phyloP scores from a whole-genome alignment of 2,329 filamentous ascomycete species.

The Paecilomyces sp. region DNA sequence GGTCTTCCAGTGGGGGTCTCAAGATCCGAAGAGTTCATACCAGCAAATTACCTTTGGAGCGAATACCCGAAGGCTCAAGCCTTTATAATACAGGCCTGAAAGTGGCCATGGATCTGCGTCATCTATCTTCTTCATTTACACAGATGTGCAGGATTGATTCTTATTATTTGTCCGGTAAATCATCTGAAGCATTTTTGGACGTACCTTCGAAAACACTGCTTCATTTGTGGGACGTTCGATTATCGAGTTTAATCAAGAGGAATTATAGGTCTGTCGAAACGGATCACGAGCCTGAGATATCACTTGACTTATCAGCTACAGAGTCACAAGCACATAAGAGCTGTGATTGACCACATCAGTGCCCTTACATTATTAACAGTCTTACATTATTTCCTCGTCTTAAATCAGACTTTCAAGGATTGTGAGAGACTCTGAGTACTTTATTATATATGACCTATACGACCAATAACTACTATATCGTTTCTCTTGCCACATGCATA shows the following conservation, averaged over 20 bases:
- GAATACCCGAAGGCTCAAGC: conserved; percentile 15
- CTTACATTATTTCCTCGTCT: neutral
- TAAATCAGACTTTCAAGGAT: neutral
- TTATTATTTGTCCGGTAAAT: conserved; percentile 11
- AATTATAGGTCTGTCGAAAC: conserved; percentile 10
- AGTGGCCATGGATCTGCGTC: conserved; percentile 1
- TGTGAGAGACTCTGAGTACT: neutral
- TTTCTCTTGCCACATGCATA: neutral
- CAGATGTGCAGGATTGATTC: conserved; percentile 10
- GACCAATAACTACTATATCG: neutral
- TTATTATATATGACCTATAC: neutral
- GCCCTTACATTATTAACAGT: neutral
- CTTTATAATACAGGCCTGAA: conserved; percentile 15
- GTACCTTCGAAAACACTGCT: conserved; percentile 3
- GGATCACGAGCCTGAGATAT: conserved; percentile 1
- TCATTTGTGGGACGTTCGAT: conserved; percentile 11
- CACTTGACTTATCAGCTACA: conserved; percentile 10
- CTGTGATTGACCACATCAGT: neutral
- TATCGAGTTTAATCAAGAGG: conserved; percentile 10
- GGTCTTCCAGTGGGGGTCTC: neutral
- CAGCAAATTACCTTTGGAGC: conserved; percentile 22
- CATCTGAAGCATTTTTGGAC: conserved; percentile 6
- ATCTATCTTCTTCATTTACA: conserved; percentile 2
- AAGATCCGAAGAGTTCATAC: conserved; percentile 12
- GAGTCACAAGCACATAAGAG: neutral